Evolutionary conservation across 495 filamentous ascomycete species (phyloP), one percentile per base, ranked within the genome.

Genomic region (Talaromyces trachyspermus): DNA sequence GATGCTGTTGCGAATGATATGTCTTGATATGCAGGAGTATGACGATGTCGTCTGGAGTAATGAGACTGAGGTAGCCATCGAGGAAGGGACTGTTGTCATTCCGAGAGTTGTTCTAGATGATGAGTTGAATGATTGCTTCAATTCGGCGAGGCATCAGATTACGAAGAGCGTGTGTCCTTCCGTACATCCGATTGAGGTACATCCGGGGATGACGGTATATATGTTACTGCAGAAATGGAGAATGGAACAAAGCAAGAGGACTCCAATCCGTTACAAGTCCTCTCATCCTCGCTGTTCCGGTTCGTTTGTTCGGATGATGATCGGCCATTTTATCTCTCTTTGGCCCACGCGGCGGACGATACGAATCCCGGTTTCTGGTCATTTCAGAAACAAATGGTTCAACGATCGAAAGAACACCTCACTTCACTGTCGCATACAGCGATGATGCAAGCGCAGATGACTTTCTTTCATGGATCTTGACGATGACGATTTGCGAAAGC

Each of bases 21-120:
- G 43, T 29, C 20, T 42, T 1, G 60, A 62, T 5, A 15, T 48
- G 5, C 58, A 52, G 56, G 49, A 56, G 23, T 51, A 62, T 14
- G 24, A 39, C 18, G 46, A 48, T 8, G 39, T 66, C 5, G 42
- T 54, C 1, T 66, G 61, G 61, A 53, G 55, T 6, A 49, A 26
- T 9, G 66, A 69, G 48, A 61, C 55, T 2, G 66, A 69, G 49
- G 17, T 54, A 0, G 33, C 49, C 15, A 43, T 49, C 19, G n/a
- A 59, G 6, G 26, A 48, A n/a, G 55, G 53, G n/a, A 36, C 39
- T 19, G 39, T 49, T 2, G 15, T 59, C 8, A 56, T 66, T 38
- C 59, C 63, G 11, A 55, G 63, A 4, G 29, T 64, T 1, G 5
- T 49, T 5, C 30, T 22, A 2, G 53, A 53, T 18, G 18, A 23